Evolutionary conservation across 2,329 filamentous ascomycete genomes (phyloP).

Genomic region (Nigrograna mackinnonii): DNA sequence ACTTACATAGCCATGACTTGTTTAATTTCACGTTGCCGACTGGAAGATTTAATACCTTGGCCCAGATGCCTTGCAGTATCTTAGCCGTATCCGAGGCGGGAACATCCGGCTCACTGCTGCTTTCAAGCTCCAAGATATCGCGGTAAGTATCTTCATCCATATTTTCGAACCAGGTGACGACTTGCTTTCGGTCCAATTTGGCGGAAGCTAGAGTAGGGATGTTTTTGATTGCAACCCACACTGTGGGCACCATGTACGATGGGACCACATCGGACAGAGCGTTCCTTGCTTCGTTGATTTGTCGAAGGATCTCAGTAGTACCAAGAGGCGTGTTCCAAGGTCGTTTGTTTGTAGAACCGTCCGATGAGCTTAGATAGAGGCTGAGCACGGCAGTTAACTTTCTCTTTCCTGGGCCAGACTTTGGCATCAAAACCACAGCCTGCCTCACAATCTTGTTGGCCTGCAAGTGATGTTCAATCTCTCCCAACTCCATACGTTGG

Average conservation of each 20-base stretch:
- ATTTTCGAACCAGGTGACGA: slow-evolving; percentile 49
- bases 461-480: slow-evolving; percentile 35
- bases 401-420: slow-evolving; percentile 44
- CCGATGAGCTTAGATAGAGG: slow-evolving; percentile 25
- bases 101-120: slow-evolving; percentile 18
- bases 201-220: slow-evolving; percentile 30
- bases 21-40: slow-evolving; percentile 25
- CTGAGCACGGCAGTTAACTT: slow-evolving; percentile 51
- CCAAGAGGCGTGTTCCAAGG: slow-evolving; percentile 35
- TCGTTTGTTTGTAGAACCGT: slow-evolving; percentile 17
- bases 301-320: slow-evolving; percentile 25
- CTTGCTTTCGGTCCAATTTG: slow-evolving; percentile 35
- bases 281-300: slow-evolving; percentile 35
- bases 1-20: slow-evolving; percentile 35
- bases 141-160: slow-evolving; percentile 45
- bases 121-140: slow-evolving; percentile 43
- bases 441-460: slow-evolving; percentile 35
- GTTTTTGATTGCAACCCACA: slow-evolving; percentile 42
- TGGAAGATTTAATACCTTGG: slow-evolving; percentile 44
- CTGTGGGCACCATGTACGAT: slow-evolving; percentile 33
- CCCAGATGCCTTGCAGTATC: slow-evolving; percentile 43
- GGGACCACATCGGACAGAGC: slow-evolving; percentile 27
- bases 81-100: slow-evolving; percentile 13
- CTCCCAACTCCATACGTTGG: slow-evolving; percentile 38
- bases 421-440: slow-evolving; percentile 48